These are phyloP conservation scores for Apiospora sp. DNA, from an alignment of 2,329 filamentous ascomycete species.

Conservation along the genomic window DNA sequence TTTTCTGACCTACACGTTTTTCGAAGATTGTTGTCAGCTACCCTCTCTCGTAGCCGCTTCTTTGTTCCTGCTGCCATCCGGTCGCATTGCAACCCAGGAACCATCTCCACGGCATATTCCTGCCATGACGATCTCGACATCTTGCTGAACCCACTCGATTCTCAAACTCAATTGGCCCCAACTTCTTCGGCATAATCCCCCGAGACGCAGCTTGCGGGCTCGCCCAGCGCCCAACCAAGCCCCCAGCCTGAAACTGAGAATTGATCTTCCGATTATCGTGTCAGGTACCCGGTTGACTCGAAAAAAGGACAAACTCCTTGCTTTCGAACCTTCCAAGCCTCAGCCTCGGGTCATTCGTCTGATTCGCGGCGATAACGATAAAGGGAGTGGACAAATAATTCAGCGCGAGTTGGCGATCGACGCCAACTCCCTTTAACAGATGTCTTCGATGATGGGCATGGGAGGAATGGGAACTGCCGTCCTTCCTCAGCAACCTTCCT, in stretches of 20 bases:
- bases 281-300: constrained; percentile 22
- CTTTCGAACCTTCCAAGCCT: constrained; percentile 11
- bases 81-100: constrained; percentile 15
- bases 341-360: constrained; percentile 10
- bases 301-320: not conserved
- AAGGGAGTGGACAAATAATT: constrained; percentile 18
- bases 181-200: constrained; percentile 24
- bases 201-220: constrained; percentile 23
- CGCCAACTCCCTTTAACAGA: constrained; percentile 24
- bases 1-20: constrained; percentile 13
- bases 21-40: not conserved
- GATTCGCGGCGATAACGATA: constrained; percentile 5
- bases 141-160: constrained; percentile 24
- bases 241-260: constrained; percentile 28
- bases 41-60: constrained; percentile 10
- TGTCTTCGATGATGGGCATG: constrained; percentile 35
- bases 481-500: constrained; percentile 36
- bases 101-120: constrained; percentile 19
- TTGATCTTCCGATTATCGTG: constrained; percentile 25
- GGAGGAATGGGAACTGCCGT: constrained; percentile 42
- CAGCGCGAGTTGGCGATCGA: constrained; percentile 38
- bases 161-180: constrained; percentile 26
- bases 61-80: constrained; percentile 13
- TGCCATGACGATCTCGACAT: constrained; percentile 27
- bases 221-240: constrained; percentile 17